Conservation (phyloP, 495 filamentous ascomycete genomes). For the Tuber brumale region DNA sequence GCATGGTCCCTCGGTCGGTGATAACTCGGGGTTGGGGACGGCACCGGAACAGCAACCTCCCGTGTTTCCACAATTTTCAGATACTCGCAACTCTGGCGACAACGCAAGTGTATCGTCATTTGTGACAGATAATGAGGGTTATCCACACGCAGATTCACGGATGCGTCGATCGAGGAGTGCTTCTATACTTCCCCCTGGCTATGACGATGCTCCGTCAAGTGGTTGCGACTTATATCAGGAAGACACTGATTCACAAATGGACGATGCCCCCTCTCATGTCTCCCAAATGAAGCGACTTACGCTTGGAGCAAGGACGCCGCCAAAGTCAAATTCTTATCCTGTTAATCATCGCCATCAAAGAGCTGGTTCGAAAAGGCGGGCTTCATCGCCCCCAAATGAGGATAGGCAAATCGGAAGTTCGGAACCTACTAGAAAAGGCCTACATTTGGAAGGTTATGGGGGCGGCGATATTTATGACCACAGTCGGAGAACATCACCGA, state of each 20-base stretch:
- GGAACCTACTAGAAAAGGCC: constrained; percentile 38
- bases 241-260: constrained; percentile 39
- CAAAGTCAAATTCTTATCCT: constrained; percentile 38
- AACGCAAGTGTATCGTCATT: constrained; percentile 37
- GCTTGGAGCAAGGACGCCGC: constrained; percentile 34
- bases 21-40: constrained; percentile 23
- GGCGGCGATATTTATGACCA: constrained; percentile 28
- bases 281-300: constrained; percentile 33
- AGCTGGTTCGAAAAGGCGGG: constrained; percentile 38
- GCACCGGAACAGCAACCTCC: constrained; percentile 18
- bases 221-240: constrained; percentile 33
- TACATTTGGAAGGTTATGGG: constrained; percentile 28
- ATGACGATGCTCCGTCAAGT: constrained; percentile 20
- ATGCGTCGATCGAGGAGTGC: constrained; percentile 35
- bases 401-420: constrained; percentile 26
- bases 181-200: constrained; percentile 31
- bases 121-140: constrained; percentile 32
- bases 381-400: constrained; percentile 40
- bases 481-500: constrained; percentile 36
- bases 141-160: constrained; percentile 27
- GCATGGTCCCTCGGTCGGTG: constrained; percentile 26
- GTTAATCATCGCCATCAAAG: constrained; percentile 26
- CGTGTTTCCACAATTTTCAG: constrained; percentile 29
- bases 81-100: constrained; percentile 38
- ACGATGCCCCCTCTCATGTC: constrained; percentile 34